phyloP scores from a whole-genome alignment of 768 basidiomycete species.

The Lactarius tabidus region DNA sequence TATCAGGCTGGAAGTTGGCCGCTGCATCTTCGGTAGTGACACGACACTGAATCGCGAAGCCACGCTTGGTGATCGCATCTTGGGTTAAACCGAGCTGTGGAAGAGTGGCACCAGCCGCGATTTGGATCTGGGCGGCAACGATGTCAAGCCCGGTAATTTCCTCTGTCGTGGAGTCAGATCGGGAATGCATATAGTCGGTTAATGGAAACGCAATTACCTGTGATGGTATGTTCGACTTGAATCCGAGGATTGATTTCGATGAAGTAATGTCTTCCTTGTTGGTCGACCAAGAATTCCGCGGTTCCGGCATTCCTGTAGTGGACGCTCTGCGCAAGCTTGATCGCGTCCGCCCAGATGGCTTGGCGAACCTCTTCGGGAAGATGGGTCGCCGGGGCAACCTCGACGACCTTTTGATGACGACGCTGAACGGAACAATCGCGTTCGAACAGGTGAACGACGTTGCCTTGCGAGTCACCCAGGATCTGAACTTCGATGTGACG shows the following conservation, averaged over 20 bases:
- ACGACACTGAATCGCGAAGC: slow-evolving; percentile 97
- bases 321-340: slow-evolving; percentile 91
- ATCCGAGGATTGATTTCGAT: slow-evolving; percentile 99
- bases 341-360: slow-evolving; percentile 84
- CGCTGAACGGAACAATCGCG: slow-evolving; percentile 99
- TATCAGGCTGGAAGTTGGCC: slow-evolving; percentile 93
- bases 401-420: slow-evolving; percentile 98
- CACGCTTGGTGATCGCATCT: slow-evolving; percentile 92
- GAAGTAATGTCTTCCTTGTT: slow-evolving; percentile 95
- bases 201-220: slow-evolving; percentile 50
- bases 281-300: slow-evolving; percentile 97
- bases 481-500: slow-evolving; percentile 98
- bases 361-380: slow-evolving; percentile 88
- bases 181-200: slow-evolving; percentile 3
- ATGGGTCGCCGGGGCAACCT: slow-evolving; percentile 95
- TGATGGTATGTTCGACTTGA: slow-evolving; percentile 99
- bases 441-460: slow-evolving; percentile 97
- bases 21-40: slow-evolving; percentile 97
- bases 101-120: slow-evolving; percentile 96
- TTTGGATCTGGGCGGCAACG: slow-evolving; percentile 98
- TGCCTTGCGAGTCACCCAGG: slow-evolving; percentile 86
- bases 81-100: slow-evolving; percentile 94
- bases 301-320: slow-evolving; percentile 97
- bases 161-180: slow-evolving; percentile 49
- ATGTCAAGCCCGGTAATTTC: slow-evolving; percentile 99